These are phyloP conservation scores for Saccharomycopsis crataegensis DNA, from an alignment of 1,139 yeast species.

Conservation along the genomic window DNA sequence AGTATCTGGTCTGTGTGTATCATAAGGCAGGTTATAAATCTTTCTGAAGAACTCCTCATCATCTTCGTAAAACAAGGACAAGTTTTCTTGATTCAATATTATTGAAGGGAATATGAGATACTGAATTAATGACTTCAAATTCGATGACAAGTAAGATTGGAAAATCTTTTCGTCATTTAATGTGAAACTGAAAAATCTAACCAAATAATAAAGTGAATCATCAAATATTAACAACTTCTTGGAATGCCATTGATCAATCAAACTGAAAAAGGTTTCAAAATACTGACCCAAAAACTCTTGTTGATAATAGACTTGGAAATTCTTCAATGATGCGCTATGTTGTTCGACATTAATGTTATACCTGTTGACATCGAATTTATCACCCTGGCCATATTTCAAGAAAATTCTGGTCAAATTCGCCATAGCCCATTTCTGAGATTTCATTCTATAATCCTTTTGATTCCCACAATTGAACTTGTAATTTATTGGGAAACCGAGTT, in stretches of 20 bases:
- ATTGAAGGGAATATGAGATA: slow-evolving; percentile 60
- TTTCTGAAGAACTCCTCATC: slow-evolving; percentile 69
- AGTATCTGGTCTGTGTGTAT: slow-evolving; percentile 66
- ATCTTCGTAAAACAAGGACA: slow-evolving; percentile 64
- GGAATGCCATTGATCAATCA: slow-evolving; percentile 49
- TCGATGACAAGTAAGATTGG: not conserved
- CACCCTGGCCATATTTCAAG: slow-evolving; percentile 47
- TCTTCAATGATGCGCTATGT: slow-evolving; percentile 7
- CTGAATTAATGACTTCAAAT: slow-evolving; percentile 8
- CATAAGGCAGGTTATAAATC: slow-evolving; percentile 63
- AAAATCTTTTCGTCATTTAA: slow-evolving; percentile 6
- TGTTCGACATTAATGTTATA: slow-evolving; percentile 10
- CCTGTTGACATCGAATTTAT: slow-evolving; percentile 7
- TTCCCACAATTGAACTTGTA: not conserved
- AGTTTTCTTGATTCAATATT: slow-evolving; percentile 45
- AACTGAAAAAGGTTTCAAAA: slow-evolving; percentile 11
- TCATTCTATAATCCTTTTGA: slow-evolving; percentile 40
- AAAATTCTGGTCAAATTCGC: slow-evolving; percentile 58
- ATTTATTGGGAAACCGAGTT: slow-evolving; percentile 1
- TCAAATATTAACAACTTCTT: slow-evolving; percentile 54
- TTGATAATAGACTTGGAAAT: slow-evolving; percentile 8
- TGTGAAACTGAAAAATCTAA: slow-evolving; percentile 39
- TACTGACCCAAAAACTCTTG: slow-evolving; percentile 4
- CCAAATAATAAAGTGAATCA: slow-evolving; percentile 51
- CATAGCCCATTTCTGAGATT: slow-evolving; percentile 67